phyloP scores from a whole-genome alignment of 306 rosid genomes.

The Ammopiptanthus mongolicus region DNA sequence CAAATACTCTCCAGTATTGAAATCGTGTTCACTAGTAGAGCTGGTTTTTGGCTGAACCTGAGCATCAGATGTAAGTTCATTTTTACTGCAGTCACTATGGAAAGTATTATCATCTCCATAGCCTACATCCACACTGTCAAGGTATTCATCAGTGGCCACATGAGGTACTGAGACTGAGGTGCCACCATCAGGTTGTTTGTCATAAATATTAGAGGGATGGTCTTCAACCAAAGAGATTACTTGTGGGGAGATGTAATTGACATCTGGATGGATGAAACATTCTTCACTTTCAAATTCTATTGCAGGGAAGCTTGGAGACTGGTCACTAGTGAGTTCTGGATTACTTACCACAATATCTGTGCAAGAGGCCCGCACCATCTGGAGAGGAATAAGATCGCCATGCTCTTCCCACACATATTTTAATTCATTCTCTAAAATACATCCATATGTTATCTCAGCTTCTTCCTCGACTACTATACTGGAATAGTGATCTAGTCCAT shows the following conservation, averaged over 20 bases:
- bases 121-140: conserved; percentile 16
- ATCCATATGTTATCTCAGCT: conserved; percentile 22
- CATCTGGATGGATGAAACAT: conserved; percentile 18
- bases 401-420: neutral
- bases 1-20: conserved; percentile 23
- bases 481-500: conserved; percentile 25
- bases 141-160: conserved; percentile 9
- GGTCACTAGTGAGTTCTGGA: conserved; percentile 23
- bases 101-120: conserved; percentile 29
- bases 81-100: conserved; percentile 17
- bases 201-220: conserved; percentile 17
- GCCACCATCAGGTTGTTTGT: conserved; percentile 23
- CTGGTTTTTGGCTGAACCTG: conserved; percentile 25
- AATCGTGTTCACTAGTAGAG: conserved; percentile 20
- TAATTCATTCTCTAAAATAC: conserved; percentile 17
- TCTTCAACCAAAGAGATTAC: conserved; percentile 22
- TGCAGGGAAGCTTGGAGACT: conserved; percentile 29
- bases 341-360: conserved; percentile 16
- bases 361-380: conserved; percentile 4
- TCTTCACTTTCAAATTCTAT: conserved; percentile 39
- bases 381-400: conserved; percentile 21
- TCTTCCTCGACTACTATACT: conserved; percentile 18
- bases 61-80: conserved; percentile 28
- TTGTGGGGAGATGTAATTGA: conserved; percentile 18
- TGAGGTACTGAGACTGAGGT: conserved; percentile 12